Evolutionary conservation across 192 early-diverging fungal species (phyloP).

Genomic region (Coemansia sp.): DNA sequence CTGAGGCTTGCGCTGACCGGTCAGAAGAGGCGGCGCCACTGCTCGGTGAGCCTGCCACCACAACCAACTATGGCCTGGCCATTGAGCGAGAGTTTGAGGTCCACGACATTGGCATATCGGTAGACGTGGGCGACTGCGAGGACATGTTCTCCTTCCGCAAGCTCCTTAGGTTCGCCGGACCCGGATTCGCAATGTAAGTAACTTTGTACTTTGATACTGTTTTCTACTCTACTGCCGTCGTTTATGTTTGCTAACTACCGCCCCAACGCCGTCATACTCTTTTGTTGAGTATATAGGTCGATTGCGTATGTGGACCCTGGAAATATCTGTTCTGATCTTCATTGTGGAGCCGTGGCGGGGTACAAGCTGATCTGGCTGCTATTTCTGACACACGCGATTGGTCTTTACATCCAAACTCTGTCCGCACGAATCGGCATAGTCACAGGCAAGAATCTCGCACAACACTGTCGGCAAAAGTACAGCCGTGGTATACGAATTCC

Average conservation of each 20-base stretch:
- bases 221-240: not conserved
- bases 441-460: constrained; percentile 66
- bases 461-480: constrained; percentile 57
- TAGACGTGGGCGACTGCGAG: constrained; percentile 59
- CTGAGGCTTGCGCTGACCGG: not conserved
- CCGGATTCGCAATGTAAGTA: constrained; percentile 60
- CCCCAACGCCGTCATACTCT: not conserved
- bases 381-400: constrained; percentile 65
- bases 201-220: not conserved
- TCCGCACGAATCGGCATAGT: constrained; percentile 67
- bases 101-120: constrained; percentile 40
- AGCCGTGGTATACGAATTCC: constrained; percentile 36
- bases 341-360: constrained; percentile 68
- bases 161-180: constrained; percentile 66
- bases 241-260: not conserved
- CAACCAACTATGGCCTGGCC: constrained; percentile 17
- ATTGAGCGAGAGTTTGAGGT: constrained; percentile 46
- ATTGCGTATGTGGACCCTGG: constrained; percentile 75
- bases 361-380: constrained; percentile 70
- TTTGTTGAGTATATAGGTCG: constrained; percentile 31
- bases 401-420: constrained; percentile 65
- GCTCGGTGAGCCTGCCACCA: constrained; percentile 10
- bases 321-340: constrained; percentile 72
- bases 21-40: constrained; percentile 12
- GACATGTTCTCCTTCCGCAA: constrained; percentile 62